Evolutionary conservation across 176 grass and related monocot genomes (phyloP), one percentile per base, ranked within the genome.

Genomic region (Carex parvula): DNA sequence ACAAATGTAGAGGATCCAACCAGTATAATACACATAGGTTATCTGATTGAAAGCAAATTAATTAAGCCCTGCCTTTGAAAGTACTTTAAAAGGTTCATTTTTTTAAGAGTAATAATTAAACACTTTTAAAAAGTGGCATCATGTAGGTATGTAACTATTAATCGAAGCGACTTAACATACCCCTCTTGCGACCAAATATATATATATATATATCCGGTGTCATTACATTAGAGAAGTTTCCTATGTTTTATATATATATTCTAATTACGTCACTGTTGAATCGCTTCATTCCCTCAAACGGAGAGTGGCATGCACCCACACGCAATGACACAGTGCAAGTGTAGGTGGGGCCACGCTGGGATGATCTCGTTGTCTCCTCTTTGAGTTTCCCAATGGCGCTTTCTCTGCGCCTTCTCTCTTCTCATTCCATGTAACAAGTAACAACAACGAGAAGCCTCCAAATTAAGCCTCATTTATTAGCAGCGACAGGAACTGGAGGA

Each of bases 361-460:
- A 67, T 73, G 90, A 92, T 94, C 81, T 89, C 83, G 73, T 81
- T 91, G 92, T 91, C 90, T 35, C 88, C 84, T 53, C 76, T 70
- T 76, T 57, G 63, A 88, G 44, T 54, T 89, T 94, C 86, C 92
- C 92, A 60, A 81, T 74, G 86, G 79, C 26, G 77, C 84, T 60
- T 21, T 12, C 35, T 32, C 24, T 60, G 9, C 61, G 52, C 74
- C 42, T 74, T 35, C 5, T 83, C 71, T 68, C 70, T 48, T 62
- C 50, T 60, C 44, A 80, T 18, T 71, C 39, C 88, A 85, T 37
- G 83, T 76, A 55, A 83, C 24, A 97, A 91, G 83, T 76, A 55
- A 83, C 24, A 97, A 91, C 94, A 94, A 91, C 79, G 82, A 89
- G 75, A 94, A 91, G 64, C 53, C 89, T 89, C 92, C 92, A 93